Conservation (phyloP, 1,284 basidiomycete species). For the Boletus sp. region DNA sequence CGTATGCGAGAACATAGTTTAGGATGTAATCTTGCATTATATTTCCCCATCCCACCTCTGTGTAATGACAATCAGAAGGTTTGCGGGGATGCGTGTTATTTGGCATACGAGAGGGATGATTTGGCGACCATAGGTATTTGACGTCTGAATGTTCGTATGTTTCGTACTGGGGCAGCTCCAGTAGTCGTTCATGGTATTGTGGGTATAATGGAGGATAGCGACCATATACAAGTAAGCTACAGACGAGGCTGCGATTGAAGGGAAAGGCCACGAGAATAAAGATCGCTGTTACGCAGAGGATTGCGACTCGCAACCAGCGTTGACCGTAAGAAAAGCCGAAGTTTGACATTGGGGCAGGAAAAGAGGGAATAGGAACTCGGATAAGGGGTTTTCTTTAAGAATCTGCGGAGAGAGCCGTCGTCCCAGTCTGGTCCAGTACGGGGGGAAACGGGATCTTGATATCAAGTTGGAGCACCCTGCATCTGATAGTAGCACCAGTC, state of each 20-base stretch:
- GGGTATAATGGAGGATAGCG: conserved; percentile 26
- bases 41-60: conserved; percentile 41
- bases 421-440: neutral
- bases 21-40: conserved; percentile 41
- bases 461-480: neutral
- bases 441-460: neutral
- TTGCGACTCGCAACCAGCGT: neutral
- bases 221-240: conserved; percentile 15
- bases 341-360: conserved; percentile 7
- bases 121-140: conserved; percentile 30
- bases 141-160: conserved; percentile 22
- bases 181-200: conserved; percentile 12
- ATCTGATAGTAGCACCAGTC: neutral
- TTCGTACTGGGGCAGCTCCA: conserved; percentile 20
- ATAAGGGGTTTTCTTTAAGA: neutral
- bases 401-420: neutral
- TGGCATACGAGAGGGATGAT: conserved; percentile 24
- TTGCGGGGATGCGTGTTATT: neutral
- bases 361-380: neutral
- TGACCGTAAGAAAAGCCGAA: neutral
- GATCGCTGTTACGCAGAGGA: conserved; percentile 9
- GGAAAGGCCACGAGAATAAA: conserved; percentile 24
- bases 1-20: conserved; percentile 33
- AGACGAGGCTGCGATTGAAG: conserved; percentile 26
- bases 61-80: conserved; percentile 10